Evolutionary conservation across 495 filamentous ascomycete species (phyloP).

Genomic region (Parachaetomium inaequale): DNA sequence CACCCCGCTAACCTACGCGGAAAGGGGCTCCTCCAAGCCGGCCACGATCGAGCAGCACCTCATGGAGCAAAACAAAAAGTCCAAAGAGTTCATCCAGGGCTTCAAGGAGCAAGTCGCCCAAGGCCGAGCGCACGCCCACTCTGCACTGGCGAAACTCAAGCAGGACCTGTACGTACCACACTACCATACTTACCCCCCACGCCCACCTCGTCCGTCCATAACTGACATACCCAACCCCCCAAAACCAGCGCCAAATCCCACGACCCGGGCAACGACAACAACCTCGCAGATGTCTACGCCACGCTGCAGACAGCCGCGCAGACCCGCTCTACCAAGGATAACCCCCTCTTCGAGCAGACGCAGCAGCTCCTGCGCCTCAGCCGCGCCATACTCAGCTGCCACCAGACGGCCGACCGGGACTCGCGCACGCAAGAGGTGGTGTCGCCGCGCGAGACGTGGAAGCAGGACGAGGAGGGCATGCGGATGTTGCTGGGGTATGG

Average conservation of each 20-base stretch:
- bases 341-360: conserved; percentile 22
- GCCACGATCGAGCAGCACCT: conserved; percentile 27
- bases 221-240: neutral
- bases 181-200: too few species aligned
- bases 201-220: neutral
- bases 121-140: conserved; percentile 23
- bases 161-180: conserved; percentile 20
- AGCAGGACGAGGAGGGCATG: conserved; percentile 34
- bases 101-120: conserved; percentile 28
- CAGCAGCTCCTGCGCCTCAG: conserved; percentile 18
- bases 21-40: conserved; percentile 4
- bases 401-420: conserved; percentile 20
- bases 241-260: conserved; percentile 1
- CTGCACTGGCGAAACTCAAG: conserved; percentile 16
- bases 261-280: neutral
- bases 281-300: conserved; percentile 4
- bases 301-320: conserved; percentile 3
- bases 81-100: conserved; percentile 33
- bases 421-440: conserved; percentile 11
- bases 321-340: conserved; percentile 8
- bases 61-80: conserved; percentile 26
- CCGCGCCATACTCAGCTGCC: conserved; percentile 22
- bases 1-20: neutral
- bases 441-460: conserved; percentile 33
- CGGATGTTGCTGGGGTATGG: conserved; percentile 35